Conservation (phyloP, 169 alveolate species). For the Cyclospora cayetanensis region DNA sequence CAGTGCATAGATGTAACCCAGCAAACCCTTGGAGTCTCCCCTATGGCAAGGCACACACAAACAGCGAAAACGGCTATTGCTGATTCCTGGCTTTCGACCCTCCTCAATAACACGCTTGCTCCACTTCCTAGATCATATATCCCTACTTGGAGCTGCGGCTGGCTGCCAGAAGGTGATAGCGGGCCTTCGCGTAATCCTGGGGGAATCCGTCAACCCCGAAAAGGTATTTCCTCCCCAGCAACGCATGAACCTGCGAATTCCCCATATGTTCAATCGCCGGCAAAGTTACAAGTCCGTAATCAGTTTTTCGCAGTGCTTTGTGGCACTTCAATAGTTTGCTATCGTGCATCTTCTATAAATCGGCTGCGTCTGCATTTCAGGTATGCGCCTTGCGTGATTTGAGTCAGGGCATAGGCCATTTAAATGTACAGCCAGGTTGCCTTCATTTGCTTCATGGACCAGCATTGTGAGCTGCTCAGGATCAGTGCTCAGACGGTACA, state of each 20-base stretch:
- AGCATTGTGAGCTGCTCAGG: slow-evolving; percentile 36
- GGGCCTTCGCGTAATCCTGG: slow-evolving; percentile 73
- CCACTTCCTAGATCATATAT: neutral
- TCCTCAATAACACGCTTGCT: neutral
- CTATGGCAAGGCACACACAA: neutral
- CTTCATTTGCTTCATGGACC: slow-evolving; percentile 11
- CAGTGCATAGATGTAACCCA: slow-evolving; percentile 77
- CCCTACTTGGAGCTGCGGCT: slow-evolving; percentile 50
- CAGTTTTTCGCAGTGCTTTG: no score
- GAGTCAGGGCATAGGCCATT: neutral
- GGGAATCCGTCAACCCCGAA: slow-evolving; percentile 78
- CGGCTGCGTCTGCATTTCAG: no score
- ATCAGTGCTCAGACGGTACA: slow-evolving; percentile 20
- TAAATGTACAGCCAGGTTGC: slow-evolving; percentile 6
- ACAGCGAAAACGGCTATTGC: neutral
- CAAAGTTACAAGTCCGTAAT: no score
- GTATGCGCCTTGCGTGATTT: no score
- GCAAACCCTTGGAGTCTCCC: slow-evolving; percentile 69
- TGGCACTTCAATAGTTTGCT: no score
- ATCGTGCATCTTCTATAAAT: no score
- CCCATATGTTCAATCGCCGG: no score
- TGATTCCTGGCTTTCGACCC: neutral
- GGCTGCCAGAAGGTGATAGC: slow-evolving; percentile 71
- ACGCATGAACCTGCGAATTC: neutral
- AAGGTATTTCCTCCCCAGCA: slow-evolving; percentile 5